Conservation (phyloP, 1,284 basidiomycete species). For the Ganoderma boninense region DNA sequence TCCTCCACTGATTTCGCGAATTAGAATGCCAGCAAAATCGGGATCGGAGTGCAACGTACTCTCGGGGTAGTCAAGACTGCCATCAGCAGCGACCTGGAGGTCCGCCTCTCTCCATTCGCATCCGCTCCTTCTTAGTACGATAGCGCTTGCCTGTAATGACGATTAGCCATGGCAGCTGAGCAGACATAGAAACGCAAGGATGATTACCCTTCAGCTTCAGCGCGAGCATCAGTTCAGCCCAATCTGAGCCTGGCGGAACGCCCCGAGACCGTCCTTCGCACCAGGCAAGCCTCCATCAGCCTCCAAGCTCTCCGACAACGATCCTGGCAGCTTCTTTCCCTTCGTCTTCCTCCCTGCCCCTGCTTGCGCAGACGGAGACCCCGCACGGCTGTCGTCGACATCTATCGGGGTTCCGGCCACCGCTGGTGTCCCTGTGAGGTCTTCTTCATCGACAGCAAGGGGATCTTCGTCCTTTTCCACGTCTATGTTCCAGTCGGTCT, state of each 20-base stretch:
- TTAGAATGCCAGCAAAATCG: slow-evolving; percentile 16
- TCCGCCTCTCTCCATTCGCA: slow-evolving; percentile 76
- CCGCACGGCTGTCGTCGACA: slow-evolving; percentile 39
- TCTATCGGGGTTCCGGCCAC: slow-evolving; percentile 38
- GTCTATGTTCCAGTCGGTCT: slow-evolving; percentile 84
- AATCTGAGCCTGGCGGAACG: slow-evolving; percentile 75
- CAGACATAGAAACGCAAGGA: neutral
- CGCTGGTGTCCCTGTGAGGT: slow-evolving; percentile 28
- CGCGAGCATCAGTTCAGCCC: slow-evolving; percentile 71
- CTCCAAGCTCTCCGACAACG: slow-evolving; percentile 65
- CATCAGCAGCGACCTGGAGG: slow-evolving; percentile 71
- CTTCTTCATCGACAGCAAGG: slow-evolving; percentile 57
- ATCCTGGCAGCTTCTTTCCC: slow-evolving; percentile 38
- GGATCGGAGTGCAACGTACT: slow-evolving; percentile 50
- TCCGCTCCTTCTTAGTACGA: slow-evolving; percentile 78
- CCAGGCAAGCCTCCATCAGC: slow-evolving; percentile 76
- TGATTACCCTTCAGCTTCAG: slow-evolving; percentile 74
- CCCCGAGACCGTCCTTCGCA: slow-evolving; percentile 74
- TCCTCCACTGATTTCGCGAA: slow-evolving; percentile 69
- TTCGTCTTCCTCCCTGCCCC: slow-evolving; percentile 26
- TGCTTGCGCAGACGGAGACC: slow-evolving; percentile 40
- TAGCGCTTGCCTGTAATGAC: slow-evolving; percentile 68
- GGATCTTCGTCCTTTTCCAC: slow-evolving; percentile 74
- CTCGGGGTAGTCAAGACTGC: slow-evolving; percentile 77
- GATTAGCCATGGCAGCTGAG: neutral